Percentiles rank a stretch among this genome's conserved stretches.
Evolutionary conservation across 495 filamentous ascomycete genomes (phyloP).

Genomic region (Lasiosphaeriaceae sp.): DNA sequence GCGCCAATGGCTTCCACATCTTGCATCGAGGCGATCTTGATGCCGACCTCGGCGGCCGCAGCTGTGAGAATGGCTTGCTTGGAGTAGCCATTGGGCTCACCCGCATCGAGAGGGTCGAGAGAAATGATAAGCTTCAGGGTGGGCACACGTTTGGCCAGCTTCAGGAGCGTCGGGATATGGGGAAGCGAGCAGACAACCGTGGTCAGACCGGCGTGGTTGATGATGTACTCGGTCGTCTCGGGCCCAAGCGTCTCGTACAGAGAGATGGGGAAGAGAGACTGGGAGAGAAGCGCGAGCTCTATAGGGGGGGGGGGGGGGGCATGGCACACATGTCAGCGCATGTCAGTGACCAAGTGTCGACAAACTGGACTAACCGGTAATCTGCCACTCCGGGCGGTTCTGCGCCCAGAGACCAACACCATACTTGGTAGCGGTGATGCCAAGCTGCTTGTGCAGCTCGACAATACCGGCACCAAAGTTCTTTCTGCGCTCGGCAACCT

Average conservation of each 20-base stretch:
- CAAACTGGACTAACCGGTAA: constrained; percentile 58
- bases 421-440: constrained; percentile 64
- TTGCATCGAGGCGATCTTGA: constrained; percentile 71
- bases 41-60: constrained; percentile 65
- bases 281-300: constrained; percentile 89
- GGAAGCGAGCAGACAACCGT: constrained; percentile 77
- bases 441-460: constrained; percentile 70
- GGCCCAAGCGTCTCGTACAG: constrained; percentile 95
- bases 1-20: constrained; percentile 75
- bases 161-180: constrained; percentile 82
- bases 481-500: constrained; percentile 73
- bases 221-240: constrained; percentile 88
- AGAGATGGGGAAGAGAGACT: constrained; percentile 84
- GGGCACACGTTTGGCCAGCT: constrained; percentile 74
- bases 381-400: constrained; percentile 97
- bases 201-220: constrained; percentile 76
- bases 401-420: constrained; percentile 92
- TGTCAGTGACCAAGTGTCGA: background rate
- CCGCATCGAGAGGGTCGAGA: constrained; percentile 78
- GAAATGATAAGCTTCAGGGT: constrained; percentile 84
- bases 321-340: too few species aligned
- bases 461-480: constrained; percentile 85
- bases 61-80: constrained; percentile 73
- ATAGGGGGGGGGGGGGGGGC: background rate
- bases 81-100: constrained; percentile 71